A percentile compares a stretch with the other conserved stretches of the same genome.
phyloP scores from a whole-genome alignment of 768 basidiomycete genomes.

The Inosperma sp. region DNA sequence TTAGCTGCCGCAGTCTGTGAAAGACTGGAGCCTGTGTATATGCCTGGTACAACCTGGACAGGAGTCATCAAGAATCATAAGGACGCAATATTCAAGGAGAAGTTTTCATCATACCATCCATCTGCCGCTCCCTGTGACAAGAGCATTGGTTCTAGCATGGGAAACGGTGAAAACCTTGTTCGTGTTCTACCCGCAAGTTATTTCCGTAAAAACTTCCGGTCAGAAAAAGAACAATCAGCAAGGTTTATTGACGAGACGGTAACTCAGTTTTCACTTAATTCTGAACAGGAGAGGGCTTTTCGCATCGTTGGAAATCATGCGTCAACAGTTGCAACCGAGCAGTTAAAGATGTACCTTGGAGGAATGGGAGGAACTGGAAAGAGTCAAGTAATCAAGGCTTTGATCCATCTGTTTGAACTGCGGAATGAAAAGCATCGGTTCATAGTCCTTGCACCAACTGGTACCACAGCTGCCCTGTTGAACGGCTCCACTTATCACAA shows the following conservation, averaged over 20 bases:
- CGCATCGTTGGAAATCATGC: constrained; percentile 25
- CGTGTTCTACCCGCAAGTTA: background rate
- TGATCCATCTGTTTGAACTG: constrained; percentile 20
- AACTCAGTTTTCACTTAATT: constrained; percentile 18
- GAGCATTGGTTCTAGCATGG: background rate
- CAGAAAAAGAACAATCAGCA: constrained; percentile 16
- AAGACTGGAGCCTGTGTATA: background rate
- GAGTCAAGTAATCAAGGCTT: constrained; percentile 24
- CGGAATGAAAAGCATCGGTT: constrained; percentile 21
- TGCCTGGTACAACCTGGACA: background rate
- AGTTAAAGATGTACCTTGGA: constrained; percentile 29
- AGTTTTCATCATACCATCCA: background rate
- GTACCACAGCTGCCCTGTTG: constrained; percentile 28
- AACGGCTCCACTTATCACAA: constrained; percentile 37
- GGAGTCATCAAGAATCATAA: background rate
- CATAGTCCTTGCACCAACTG: constrained; percentile 30
- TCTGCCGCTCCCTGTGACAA: background rate
- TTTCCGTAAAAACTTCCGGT: background rate
- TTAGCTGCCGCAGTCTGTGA: background rate
- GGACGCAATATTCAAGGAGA: background rate
- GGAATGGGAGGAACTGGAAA: constrained; percentile 35
- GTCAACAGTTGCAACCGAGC: constrained; percentile 12
- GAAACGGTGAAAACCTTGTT: background rate
- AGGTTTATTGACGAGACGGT: background rate
- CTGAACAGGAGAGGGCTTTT: constrained; percentile 31